Base-by-base conservation (phyloP, 1,284 basidiomycete genomes). In the Ustilago trichophora region DNA sequence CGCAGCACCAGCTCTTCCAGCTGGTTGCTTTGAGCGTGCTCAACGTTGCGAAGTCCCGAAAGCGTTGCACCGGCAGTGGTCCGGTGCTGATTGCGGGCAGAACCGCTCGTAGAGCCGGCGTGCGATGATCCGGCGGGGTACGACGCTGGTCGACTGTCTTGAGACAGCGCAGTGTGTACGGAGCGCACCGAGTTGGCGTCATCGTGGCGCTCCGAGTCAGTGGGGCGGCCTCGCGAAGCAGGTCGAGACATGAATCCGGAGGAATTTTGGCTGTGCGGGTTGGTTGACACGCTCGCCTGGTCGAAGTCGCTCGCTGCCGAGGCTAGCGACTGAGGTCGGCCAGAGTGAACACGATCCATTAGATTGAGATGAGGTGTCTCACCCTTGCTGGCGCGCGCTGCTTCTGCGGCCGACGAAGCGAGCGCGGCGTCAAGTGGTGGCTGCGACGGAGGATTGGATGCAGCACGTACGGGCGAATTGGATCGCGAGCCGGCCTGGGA, bases 1-100 rank as follows among this genome's bases (percentile, higher is more conserved):
- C 83, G 76, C 65, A 85, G 82, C 19, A 84, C 80, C n/a, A 85
- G 74, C 66, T 85, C 84, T 60, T 85, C 84, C 16, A 85, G 80
- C 55, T 83, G 83, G 44, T 79, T 79, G 56, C 67, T 73, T 43
- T 80, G 78, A 15, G 70, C 66, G 46, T 80, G 75, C 48, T 80
- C 80, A 5, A 63, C 68, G 38, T 68, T 59, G 24, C 76, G 72
- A 12, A 80, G 60, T 6, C 68, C 68, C 3, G 63, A 66, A 3
- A 71, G 40, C 22, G 58, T 54, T 10, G 58, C 63, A 22, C 54
- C 51, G 15, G 44, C 41, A 4, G 44, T 41, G 27, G 19, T 47
- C 10, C 57, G 59, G 32, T 62, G 57, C 25, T 47, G 50, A 11
- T 63, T 60, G 6, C 65, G 51, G 13, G 34, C 45, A 11, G 54